Conservation (phyloP, 2,329 filamentous ascomycete species). For the Fusarium sp. region DNA sequence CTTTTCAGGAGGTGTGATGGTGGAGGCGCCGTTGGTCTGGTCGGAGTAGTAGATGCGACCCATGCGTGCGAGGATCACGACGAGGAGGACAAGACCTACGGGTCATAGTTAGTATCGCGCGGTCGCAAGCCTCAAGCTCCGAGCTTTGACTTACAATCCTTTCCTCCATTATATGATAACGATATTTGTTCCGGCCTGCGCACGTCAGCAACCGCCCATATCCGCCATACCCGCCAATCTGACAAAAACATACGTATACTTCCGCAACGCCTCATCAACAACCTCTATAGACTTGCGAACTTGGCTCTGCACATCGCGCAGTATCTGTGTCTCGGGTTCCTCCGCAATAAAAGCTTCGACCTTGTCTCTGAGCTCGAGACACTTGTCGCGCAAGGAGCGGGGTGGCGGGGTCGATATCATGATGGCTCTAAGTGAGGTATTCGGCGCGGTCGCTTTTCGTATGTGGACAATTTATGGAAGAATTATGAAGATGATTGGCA, state of each 20-base stretch:
- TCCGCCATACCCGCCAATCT: not conserved
- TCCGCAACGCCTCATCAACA: constrained; percentile 78
- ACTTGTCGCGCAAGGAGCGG: constrained; percentile 56
- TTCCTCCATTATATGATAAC: constrained; percentile 96
- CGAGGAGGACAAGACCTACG: constrained; percentile 80
- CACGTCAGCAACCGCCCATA: constrained; percentile 21
- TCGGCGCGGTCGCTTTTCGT: not conserved
- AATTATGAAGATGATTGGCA: not conserved
- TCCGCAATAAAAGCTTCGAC: constrained; percentile 75
- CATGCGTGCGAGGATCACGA: constrained; percentile 81
- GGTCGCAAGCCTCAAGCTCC: too few relatives aligned
- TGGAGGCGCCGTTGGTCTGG: constrained; percentile 33
- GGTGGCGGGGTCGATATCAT: constrained; percentile 42
- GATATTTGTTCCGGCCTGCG: constrained; percentile 80
- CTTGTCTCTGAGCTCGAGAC: constrained; percentile 66
- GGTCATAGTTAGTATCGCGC: not conserved
- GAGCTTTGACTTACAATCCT: constrained; percentile 71
- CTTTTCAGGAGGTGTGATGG: constrained; percentile 53
- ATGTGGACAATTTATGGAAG: too few relatives aligned
- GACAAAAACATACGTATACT: constrained; percentile 71
- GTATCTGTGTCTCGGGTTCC: constrained; percentile 64
- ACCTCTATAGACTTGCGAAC: constrained; percentile 78
- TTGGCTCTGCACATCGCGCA: constrained; percentile 78
- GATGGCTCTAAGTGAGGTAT: constrained; percentile 9
- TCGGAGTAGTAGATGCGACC: constrained; percentile 53